phyloP scores from a whole-genome alignment of 192 early-diverging fungal species.

The Mortierella hygrophila region DNA sequence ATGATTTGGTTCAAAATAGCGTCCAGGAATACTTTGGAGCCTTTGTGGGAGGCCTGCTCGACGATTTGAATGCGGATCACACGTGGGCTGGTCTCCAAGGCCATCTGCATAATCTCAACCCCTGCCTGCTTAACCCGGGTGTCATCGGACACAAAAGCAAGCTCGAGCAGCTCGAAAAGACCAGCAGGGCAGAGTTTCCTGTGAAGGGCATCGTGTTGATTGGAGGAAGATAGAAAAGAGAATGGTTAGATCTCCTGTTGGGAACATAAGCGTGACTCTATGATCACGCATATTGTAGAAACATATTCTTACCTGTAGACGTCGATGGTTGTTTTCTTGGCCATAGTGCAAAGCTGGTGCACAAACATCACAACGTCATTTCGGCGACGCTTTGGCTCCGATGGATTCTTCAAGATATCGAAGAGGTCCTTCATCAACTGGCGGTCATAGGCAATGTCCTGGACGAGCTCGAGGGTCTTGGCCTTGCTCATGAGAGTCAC shows the following conservation, averaged over 20 bases:
- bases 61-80: background rate
- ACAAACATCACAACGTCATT: background rate
- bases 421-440: background rate
- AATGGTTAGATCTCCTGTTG: background rate
- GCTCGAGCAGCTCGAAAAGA: background rate
- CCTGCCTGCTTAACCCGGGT: background rate
- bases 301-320: background rate
- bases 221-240: background rate
- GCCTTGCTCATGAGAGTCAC: background rate
- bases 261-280: too few species aligned
- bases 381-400: background rate
- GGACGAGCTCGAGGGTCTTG: background rate
- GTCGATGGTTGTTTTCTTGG: background rate
- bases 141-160: background rate
- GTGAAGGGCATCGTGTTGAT: background rate
- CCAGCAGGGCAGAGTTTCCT: background rate
- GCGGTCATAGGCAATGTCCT: background rate
- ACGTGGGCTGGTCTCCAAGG: background rate
- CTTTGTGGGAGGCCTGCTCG: background rate
- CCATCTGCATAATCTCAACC: background rate
- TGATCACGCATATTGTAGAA: too few species aligned
- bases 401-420: background rate
- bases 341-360: background rate
- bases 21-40: background rate
- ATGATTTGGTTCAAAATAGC: background rate